phyloP scores from a whole-genome alignment of 2,329 filamentous ascomycete species.

The Cordyceps fumosorosea region DNA sequence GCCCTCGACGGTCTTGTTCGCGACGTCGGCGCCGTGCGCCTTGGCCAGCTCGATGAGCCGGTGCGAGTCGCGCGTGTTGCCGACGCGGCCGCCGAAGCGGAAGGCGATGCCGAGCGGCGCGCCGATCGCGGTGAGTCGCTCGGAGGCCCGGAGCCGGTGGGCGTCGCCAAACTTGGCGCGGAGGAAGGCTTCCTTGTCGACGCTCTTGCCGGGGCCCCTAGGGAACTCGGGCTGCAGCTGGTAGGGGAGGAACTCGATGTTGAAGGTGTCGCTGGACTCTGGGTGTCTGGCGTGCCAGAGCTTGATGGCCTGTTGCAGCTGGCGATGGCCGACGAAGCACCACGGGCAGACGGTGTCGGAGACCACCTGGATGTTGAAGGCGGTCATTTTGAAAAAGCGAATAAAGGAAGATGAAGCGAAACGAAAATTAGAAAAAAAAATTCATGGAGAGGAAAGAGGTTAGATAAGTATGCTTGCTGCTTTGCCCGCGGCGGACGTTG shows the following conservation, averaged over 20 bases:
- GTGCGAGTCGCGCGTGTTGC: slow-evolving; percentile 28
- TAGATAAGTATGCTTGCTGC: neutral
- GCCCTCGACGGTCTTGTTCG: slow-evolving; percentile 48
- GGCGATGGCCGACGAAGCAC: slow-evolving; percentile 43
- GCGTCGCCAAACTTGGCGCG: slow-evolving; percentile 55
- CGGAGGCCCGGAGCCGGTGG: slow-evolving; percentile 35
- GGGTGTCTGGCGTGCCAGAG: slow-evolving; percentile 34
- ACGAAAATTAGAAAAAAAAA: neutral
- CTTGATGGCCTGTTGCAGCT: slow-evolving; percentile 40
- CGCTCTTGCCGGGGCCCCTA: slow-evolving; percentile 24
- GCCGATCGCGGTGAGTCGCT: slow-evolving; percentile 26
- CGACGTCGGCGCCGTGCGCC: slow-evolving; percentile 41
- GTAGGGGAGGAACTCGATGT: slow-evolving; percentile 40
- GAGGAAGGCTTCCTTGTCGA: slow-evolving; percentile 33
- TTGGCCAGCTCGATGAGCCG: slow-evolving; percentile 43
- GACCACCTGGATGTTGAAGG: slow-evolving; percentile 39
- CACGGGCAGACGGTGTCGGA: slow-evolving; percentile 46
- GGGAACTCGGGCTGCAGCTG: slow-evolving; percentile 34
- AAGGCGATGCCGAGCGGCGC: slow-evolving; percentile 34
- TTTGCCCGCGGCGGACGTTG: neutral
- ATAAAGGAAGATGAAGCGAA: neutral
- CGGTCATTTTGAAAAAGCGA: slow-evolving; percentile 48
- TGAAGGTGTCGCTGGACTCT: slow-evolving; percentile 51
- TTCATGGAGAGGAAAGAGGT: too few relatives aligned
- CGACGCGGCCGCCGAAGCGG: slow-evolving; percentile 34